phyloP scores from a whole-genome alignment of 495 filamentous ascomycete genomes.

The Patellaria atrata region DNA sequence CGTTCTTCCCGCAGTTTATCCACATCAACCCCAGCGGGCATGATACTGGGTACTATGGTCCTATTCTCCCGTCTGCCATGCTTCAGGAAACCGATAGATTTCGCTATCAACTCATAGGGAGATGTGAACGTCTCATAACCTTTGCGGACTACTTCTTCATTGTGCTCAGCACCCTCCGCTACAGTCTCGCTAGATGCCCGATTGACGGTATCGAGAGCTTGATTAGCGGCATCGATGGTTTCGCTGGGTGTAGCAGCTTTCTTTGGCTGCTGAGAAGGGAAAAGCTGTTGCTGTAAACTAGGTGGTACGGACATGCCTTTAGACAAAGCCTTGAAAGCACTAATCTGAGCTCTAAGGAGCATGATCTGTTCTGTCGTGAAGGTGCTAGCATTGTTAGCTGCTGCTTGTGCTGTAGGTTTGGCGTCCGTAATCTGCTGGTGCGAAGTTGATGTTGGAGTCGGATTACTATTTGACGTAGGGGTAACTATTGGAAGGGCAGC shows the following conservation, averaged over 20 bases:
- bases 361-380: constrained; percentile 60
- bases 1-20: constrained; percentile 60
- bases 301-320: constrained; percentile 66
- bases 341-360: constrained; percentile 60
- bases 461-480: constrained; percentile 4
- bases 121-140: constrained; percentile 50
- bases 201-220: constrained; percentile 35
- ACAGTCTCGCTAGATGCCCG: constrained; percentile 18
- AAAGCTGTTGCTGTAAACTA: constrained; percentile 60
- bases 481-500: constrained; percentile 3
- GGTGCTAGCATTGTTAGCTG: constrained; percentile 25
- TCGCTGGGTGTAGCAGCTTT: constrained; percentile 46
- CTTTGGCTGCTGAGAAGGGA: constrained; percentile 50
- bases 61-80: constrained; percentile 56
- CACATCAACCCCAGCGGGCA: constrained; percentile 75
- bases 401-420: constrained; percentile 13
- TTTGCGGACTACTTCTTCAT: constrained; percentile 24
- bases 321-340: constrained; percentile 65
- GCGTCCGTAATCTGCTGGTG: too few species aligned
- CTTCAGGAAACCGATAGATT: constrained; percentile 60
- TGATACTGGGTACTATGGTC: constrained; percentile 64
- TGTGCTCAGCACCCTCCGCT: constrained; percentile 10
- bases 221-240: constrained; percentile 36
- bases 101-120: constrained; percentile 44
- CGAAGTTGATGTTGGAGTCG: not conserved